A percentile compares a stretch with the other conserved stretches of the same genome.
Evolutionary conservation across 2,329 filamentous ascomycete species (phyloP).

Genomic region (Aureobasidium melanogenum): DNA sequence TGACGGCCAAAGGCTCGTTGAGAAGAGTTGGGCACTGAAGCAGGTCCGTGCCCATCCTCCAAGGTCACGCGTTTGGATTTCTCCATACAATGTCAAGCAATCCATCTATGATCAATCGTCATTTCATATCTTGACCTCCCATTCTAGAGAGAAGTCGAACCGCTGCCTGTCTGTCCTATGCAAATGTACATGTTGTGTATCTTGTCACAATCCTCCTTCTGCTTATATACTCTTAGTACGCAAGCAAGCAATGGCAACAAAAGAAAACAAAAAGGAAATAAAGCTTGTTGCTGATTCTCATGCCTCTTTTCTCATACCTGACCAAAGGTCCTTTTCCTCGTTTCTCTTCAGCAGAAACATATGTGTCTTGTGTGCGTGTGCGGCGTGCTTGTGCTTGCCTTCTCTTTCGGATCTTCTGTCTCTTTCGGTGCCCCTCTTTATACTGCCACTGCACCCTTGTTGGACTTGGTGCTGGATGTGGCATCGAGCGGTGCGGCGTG

Average conservation of each 20-base stretch:
- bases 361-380: background rate
- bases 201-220: background rate
- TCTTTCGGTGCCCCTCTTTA: background rate
- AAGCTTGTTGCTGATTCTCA: background rate
- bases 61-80: background rate
- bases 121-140: background rate
- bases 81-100: background rate
- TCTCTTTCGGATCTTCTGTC: background rate
- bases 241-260: background rate
- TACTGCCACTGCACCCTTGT: conserved; percentile 6
- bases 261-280: background rate
- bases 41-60: background rate
- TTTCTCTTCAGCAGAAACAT: background rate
- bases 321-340: background rate
- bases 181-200: conserved; percentile 1
- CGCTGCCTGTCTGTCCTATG: background rate
- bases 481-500: conserved; percentile 79
- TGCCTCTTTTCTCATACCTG: background rate
- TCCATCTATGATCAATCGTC: background rate
- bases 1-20: background rate
- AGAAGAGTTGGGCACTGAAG: background rate
- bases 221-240: background rate
- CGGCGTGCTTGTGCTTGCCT: background rate
- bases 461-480: background rate
- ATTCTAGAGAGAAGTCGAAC: background rate